Evolutionary conservation across 352 stramenopile genomes (phyloP), one percentile per base, ranked within the genome.

Genomic region (Globisporangium apiculatum): DNA sequence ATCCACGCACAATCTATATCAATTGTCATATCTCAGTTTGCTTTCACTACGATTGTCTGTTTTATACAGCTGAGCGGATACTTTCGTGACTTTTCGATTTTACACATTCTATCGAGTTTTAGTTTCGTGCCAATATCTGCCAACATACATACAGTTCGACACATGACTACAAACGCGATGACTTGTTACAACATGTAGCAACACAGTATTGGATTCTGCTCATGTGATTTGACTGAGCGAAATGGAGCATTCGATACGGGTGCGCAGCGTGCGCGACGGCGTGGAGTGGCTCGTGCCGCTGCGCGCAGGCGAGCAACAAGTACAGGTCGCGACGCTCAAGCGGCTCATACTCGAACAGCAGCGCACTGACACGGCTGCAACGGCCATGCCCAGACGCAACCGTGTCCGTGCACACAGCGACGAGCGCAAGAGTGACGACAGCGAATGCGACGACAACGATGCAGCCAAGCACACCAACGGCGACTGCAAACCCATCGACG

Each of bases 261-360:
- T 89, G 42, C 76, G 71, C 14, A 83, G 71, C 52, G 73, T 84
- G 54, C 66, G 73, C 54, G 79, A 82, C 53, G 76, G 73, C 17
- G 65, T 61, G 12, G 79, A 89, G 75, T 60, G 86, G 55, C 55
- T 75, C 53, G 48, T 89, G 46, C 73, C 79, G 53, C 49, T 81
- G 63, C 69, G 65, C 48, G 60, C 49, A 1, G 64, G 71, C 54
- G 71, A 64, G 40, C 62, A 81, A 52, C 63, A 65, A 17, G 48
- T 89, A 7, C 65, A 64, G 12, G 75, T 86, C 35, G 72, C 62
- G 2, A 65, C 79, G 38, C 56, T 89, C 17, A 89, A 89, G 70
- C 52, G 57, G 10, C 57, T 74, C 36, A 56, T 78, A 24, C 62
- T 80, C n/a, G 53, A 69, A 41, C 65, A 80, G 58, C 67, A 72